These are phyloP conservation scores for Euptelea pleiosperma DNA, from an alignment of 164 flowering plant genomes.

Conservation along the genomic window DNA sequence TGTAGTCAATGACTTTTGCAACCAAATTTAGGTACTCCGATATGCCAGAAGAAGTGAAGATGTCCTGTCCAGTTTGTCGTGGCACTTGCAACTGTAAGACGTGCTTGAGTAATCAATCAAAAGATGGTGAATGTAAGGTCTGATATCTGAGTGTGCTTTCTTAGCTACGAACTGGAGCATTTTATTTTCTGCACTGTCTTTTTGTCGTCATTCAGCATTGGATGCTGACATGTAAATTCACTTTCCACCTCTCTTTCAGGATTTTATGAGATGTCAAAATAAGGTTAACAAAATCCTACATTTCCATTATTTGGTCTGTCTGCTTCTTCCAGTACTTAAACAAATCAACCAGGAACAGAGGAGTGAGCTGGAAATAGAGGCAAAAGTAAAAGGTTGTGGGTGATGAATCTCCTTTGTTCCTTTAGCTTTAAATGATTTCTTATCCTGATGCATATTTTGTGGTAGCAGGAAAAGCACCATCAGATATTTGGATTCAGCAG, in stretches of 20 bases:
- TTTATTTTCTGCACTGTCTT: not conserved
- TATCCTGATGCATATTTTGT: constrained; percentile 14
- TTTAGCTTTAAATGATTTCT: not conserved
- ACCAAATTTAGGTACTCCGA: constrained; percentile 39
- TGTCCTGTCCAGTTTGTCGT: constrained; percentile 71
- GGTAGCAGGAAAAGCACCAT: constrained; percentile 35
- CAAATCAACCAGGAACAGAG: constrained; percentile 53
- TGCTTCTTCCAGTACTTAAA: constrained; percentile 68
- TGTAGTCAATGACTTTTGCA: not conserved
- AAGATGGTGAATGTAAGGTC: constrained; percentile 53
- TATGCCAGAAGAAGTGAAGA: constrained; percentile 44
- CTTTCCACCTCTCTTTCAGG: constrained; percentile 39
- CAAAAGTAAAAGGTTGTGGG: constrained; percentile 47
- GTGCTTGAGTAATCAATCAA: constrained; percentile 39
- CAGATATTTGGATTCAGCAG: constrained; percentile 38
- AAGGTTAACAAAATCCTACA: constrained; percentile 37
- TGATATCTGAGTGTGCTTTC: constrained; percentile 15
- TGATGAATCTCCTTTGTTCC: not conserved
- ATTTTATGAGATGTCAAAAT: constrained; percentile 22
- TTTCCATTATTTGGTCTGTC: constrained; percentile 57
- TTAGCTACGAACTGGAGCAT: not conserved
- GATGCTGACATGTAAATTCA: constrained; percentile 9
- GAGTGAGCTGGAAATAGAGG: constrained; percentile 58
- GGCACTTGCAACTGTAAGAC: constrained; percentile 60
- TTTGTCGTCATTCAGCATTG: not conserved